Conservation (phyloP, 1,284 basidiomycete species). For the Exobasidium rhododendri region DNA sequence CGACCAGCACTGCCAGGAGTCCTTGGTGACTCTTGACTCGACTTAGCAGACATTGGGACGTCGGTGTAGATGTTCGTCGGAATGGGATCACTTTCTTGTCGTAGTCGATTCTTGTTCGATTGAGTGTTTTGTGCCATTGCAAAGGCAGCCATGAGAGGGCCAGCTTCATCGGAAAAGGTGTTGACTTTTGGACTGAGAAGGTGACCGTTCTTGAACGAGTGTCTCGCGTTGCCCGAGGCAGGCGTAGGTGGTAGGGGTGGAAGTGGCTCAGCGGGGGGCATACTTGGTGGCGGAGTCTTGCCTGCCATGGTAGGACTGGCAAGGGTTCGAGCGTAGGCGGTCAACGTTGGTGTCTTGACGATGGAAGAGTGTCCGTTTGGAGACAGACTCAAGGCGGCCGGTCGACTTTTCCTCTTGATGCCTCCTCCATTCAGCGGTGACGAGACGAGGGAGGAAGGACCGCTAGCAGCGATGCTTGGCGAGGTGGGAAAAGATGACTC, state of each 20-base stretch:
- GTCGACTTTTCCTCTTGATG: constrained; percentile 7
- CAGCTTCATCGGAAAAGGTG: not conserved
- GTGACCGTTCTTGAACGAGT: constrained; percentile 14
- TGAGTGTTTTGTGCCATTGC: not conserved
- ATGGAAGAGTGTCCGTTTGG: not conserved
- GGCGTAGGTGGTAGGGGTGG: constrained; percentile 33
- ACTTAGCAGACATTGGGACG: not conserved
- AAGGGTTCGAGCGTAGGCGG: not conserved
- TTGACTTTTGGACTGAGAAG: not conserved
- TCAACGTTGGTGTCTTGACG: not conserved
- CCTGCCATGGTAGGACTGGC: constrained; percentile 11
- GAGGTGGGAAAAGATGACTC: not conserved
- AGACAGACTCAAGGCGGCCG: constrained; percentile 1
- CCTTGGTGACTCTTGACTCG: not conserved
- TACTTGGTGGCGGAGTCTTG: constrained; percentile 17
- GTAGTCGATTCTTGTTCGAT: not conserved
- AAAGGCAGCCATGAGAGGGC: constrained; percentile 7
- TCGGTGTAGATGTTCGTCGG: not conserved
- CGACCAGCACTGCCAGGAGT: not conserved
- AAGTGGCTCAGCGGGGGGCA: constrained; percentile 31
- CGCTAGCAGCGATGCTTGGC: not conserved
- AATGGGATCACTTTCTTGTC: not conserved
- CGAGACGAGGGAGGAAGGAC: not conserved
- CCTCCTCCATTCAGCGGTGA: not conserved
- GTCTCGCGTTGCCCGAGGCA: constrained; percentile 10